Base-by-base conservation (phyloP, 257 asterid genomes). In the Solanum sitiens region DNA sequence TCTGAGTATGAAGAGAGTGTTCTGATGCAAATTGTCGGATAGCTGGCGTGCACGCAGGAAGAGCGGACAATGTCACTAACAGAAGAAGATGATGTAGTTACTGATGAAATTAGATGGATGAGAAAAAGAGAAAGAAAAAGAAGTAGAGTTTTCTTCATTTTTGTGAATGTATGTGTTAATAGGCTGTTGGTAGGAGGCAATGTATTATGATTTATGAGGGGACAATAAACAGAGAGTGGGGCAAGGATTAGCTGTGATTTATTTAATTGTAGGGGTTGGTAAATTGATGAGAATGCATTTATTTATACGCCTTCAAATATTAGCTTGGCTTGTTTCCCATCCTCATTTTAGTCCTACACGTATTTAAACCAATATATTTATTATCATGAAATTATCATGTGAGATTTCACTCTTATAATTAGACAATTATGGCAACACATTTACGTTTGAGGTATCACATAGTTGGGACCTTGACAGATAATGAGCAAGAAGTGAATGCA, bases 41-140 rank as follows among this genome's bases (percentile, higher is more conserved):
- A 97, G 92, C 94, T 95, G 63, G 99, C 99, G 91, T 95, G 95
- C 87, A 90, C 92, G 91, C 99, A 97, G 12, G 98, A 95, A 8
- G 87, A 76, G 12, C 91, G 92, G 47, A 97, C 95, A 6, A 97
- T 92, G 87, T 92, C 94, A 50, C 85, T 87, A 2, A 92, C 86
- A 1, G 92, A 76, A 5, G 59, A 47, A 45, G 94, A 86, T 0
- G 83, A 80, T 40, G 33, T 10, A 53, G 32, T 74, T 39, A 37
- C 32, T 80, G 85, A 65, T 30, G 37, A 35, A 32, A 59, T 59
- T 59, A 44, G 4, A 10, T 86, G n/a, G 70, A 30, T 20, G 86
- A 73, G 75, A 83, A 63, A 30, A 35, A 25, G 90, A 90, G 74
- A 73, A 35, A 88, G 13, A 84, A 59, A 73, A 35, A 88, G 13